phyloP scores from a whole-genome alignment of 2,329 filamentous ascomycete species.

The Diaporthe ilicicola region DNA sequence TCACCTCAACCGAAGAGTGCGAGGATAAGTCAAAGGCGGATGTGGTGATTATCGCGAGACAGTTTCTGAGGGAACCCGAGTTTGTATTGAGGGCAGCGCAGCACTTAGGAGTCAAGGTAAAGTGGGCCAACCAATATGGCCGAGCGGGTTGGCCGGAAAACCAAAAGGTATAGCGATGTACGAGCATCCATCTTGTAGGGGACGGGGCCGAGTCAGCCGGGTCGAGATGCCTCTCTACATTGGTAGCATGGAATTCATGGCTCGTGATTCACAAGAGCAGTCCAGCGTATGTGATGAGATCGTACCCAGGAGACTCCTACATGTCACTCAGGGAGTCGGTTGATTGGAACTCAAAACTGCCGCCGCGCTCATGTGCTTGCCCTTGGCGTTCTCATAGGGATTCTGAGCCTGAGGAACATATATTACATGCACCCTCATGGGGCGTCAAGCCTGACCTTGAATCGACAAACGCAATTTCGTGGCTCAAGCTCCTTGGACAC shows the following conservation, averaged over 20 bases:
- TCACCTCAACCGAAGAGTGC: slow-evolving; percentile 45
- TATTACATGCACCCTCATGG: neutral
- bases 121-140: slow-evolving; percentile 75
- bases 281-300: neutral
- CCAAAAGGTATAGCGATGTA: slow-evolving; percentile 29
- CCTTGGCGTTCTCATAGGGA: neutral
- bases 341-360: neutral
- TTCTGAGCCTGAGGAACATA: neutral
- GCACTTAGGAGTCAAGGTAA: slow-evolving; percentile 74
- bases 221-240: neutral
- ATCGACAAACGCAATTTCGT: neutral
- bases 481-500: neutral
- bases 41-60: slow-evolving; percentile 76
- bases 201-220: neutral
- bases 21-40: slow-evolving; percentile 63
- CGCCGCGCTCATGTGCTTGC: neutral
- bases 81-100: slow-evolving; percentile 78
- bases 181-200: neutral
- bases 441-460: neutral
- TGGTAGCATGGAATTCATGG: neutral
- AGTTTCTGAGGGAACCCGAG: slow-evolving; percentile 84
- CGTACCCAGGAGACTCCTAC: neutral
- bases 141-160: slow-evolving; percentile 42
- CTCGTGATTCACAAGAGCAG: too few species aligned
- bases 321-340: neutral